Conservation (phyloP, 768 basidiomycete species). For the Paxillus ammoniavirescens region DNA sequence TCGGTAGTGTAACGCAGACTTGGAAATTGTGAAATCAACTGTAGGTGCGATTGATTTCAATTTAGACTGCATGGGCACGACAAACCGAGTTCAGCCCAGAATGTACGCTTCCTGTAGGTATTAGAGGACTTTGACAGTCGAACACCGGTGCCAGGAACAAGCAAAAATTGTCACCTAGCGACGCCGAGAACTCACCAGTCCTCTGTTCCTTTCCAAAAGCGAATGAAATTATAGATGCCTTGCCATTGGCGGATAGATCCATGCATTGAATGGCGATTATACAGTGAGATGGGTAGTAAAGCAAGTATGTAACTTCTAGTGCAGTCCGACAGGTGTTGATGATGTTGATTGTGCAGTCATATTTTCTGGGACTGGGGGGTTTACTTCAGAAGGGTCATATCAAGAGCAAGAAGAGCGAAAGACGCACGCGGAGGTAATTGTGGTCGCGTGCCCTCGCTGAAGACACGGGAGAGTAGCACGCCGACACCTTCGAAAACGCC, state of each 20-base stretch:
- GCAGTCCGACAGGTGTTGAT: constrained; percentile 40
- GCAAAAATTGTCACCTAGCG: background rate
- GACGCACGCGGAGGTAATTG: constrained; percentile 75
- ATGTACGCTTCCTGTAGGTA: too few relatives aligned
- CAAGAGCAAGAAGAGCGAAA: background rate
- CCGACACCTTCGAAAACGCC: constrained; percentile 96
- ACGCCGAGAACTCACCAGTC: background rate
- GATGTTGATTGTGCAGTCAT: constrained; percentile 49
- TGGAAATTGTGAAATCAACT: background rate
- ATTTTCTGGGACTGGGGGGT: constrained; percentile 47
- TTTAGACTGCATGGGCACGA: constrained; percentile 1
- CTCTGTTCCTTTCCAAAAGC: background rate
- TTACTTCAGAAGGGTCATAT: constrained; percentile 3
- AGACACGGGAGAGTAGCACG: constrained; percentile 84
- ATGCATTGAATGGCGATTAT: constrained; percentile 36
- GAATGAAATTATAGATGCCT: constrained; percentile 17
- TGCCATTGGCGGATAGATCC: constrained; percentile 25
- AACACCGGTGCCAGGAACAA: too few relatives aligned
- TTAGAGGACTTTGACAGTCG: too few relatives aligned
- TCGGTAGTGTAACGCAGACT: background rate
- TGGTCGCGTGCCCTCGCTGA: constrained; percentile 80
- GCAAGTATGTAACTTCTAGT: constrained; percentile 46
- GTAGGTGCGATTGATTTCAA: background rate
- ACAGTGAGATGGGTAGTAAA: constrained; percentile 35
- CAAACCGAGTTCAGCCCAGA: too few relatives aligned